phyloP scores from a whole-genome alignment of 1,139 yeast genomes.

The Taiozyma sp. region DNA sequence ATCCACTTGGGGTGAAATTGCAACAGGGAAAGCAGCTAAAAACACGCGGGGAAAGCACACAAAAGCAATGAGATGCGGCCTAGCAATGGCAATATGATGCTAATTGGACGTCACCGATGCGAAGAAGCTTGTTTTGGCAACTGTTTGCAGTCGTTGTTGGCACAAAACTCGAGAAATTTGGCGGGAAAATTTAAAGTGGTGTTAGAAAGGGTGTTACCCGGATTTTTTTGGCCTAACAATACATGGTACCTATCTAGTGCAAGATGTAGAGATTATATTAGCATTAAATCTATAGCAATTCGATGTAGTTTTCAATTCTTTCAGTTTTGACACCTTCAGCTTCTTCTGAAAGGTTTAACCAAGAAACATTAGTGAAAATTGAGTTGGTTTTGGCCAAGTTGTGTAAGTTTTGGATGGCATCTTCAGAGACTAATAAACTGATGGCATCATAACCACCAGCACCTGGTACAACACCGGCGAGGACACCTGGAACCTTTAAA shows the following conservation, averaged over 20 bases:
- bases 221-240: neutral
- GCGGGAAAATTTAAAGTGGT: neutral
- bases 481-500: constrained; percentile 55
- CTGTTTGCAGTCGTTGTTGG: neutral
- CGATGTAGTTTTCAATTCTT: constrained; percentile 2
- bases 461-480: constrained; percentile 96
- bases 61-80: neutral
- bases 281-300: constrained; percentile 3
- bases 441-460: constrained; percentile 98
- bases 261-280: neutral
- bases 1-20: neutral
- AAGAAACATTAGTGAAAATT: constrained; percentile 44
- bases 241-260: neutral
- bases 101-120: neutral
- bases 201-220: neutral
- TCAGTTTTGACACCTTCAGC: constrained; percentile 43
- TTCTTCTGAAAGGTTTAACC: constrained; percentile 65
- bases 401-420: constrained; percentile 36
- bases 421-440: constrained; percentile 57
- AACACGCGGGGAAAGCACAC: neutral
- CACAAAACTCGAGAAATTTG: neutral
- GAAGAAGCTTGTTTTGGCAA: neutral
- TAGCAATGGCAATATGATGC: neutral
- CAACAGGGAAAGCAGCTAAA: neutral
- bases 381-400: constrained; percentile 26